Percentiles rank a stretch among this genome's conserved stretches.
Evolutionary conservation across 768 basidiomycete genomes (phyloP).

Genomic region (Ramaria sp.): DNA sequence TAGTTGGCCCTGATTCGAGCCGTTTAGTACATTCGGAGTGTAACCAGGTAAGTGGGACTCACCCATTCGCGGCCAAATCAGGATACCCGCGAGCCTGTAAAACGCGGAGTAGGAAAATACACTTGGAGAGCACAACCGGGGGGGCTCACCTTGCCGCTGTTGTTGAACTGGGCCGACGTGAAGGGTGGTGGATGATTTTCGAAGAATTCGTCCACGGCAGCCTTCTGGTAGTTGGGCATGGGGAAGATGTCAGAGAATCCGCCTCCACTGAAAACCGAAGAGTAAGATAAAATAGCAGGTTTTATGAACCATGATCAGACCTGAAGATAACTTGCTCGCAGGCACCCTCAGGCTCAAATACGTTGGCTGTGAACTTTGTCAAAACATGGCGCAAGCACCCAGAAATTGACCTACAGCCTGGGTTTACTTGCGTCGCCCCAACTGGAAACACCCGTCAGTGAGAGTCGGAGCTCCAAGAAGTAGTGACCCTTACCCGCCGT

Average conservation of each 20-base stretch:
- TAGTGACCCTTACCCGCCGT: constrained; percentile 11
- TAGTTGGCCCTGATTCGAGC: constrained; percentile 24
- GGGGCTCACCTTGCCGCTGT: constrained; percentile 1
- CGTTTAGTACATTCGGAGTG: background rate
- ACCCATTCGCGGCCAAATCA: constrained; percentile 9
- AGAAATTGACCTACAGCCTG: constrained; percentile 8
- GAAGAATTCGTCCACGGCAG: constrained; percentile 3
- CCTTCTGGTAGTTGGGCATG: constrained; percentile 7
- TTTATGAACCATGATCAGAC: background rate
- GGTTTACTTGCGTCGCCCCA: constrained; percentile 29
- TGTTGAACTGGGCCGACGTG: constrained; percentile 12
- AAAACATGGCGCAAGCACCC: background rate
- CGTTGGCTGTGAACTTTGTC: constrained; percentile 11
- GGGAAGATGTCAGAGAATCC: constrained; percentile 10
- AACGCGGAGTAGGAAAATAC: background rate
- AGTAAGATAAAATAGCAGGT: background rate
- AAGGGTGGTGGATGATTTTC: constrained; percentile 11
- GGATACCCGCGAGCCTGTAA: constrained; percentile 9
- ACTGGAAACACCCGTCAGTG: constrained; percentile 8
- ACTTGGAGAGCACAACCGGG: background rate
- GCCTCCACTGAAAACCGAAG: background rate
- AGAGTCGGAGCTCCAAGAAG: background rate
- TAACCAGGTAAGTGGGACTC: background rate
- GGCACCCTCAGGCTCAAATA: constrained; percentile 27
- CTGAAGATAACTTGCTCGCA: constrained; percentile 27